Evolutionary conservation across 768 basidiomycete species (phyloP).

Genomic region (Nidula microcarpa): DNA sequence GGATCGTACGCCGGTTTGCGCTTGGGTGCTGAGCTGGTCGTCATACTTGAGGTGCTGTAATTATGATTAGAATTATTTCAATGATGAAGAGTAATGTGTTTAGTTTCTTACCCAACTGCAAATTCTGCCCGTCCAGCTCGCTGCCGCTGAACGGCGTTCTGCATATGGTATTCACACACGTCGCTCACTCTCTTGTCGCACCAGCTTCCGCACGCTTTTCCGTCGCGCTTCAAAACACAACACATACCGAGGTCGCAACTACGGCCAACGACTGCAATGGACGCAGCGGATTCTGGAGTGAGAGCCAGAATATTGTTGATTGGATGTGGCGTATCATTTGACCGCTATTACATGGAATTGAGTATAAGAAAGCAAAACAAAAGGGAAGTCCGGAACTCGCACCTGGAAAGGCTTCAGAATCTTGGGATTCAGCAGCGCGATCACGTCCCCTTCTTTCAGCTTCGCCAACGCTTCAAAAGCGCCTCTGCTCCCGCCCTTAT

Average conservation of each 20-base stretch:
- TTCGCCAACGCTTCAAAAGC: conserved; percentile 89
- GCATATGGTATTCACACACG: conserved; percentile 91
- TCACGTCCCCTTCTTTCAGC: conserved; percentile 83
- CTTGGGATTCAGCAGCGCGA: conserved; percentile 85
- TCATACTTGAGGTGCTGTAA: conserved; percentile 72
- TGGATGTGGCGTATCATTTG: conserved; percentile 65
- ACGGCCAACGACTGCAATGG: conserved; percentile 84
- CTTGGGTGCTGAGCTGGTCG: conserved; percentile 42
- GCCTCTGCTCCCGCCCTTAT: conserved; percentile 87
- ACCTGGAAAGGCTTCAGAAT: conserved; percentile 88
- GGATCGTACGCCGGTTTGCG: conserved; percentile 64
- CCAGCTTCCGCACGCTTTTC: conserved; percentile 83
- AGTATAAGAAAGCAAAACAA: background rate
- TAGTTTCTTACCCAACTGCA: conserved; percentile 61
- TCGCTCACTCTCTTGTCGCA: conserved; percentile 85
- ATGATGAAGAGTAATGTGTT: background rate
- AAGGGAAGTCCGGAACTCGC: conserved; percentile 10
- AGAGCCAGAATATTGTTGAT: conserved; percentile 80
- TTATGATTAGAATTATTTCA: background rate
- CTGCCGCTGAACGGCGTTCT: conserved; percentile 70
- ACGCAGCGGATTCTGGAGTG: conserved; percentile 77
- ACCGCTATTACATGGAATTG: conserved; percentile 26
- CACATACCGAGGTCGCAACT: conserved; percentile 88
- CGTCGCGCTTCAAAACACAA: conserved; percentile 70
- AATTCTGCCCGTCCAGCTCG: conserved; percentile 86